Conservation (phyloP, 306 rosid species). For the Senna tora region DNA sequence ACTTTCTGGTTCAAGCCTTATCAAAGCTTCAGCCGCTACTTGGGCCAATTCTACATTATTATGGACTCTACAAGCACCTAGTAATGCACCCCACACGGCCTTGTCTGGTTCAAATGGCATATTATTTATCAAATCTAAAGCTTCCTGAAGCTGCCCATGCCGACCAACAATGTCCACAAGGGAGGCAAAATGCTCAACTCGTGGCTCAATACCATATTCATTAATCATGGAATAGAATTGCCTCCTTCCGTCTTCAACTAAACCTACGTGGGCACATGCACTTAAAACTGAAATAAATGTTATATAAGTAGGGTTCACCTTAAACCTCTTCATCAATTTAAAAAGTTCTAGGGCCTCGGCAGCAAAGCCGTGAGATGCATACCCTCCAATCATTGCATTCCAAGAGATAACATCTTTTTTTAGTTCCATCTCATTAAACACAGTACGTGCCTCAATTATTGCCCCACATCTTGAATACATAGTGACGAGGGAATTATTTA, state of each 20-base stretch:
- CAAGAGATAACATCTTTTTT: slow-evolving; percentile 54
- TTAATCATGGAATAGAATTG: slow-evolving; percentile 54
- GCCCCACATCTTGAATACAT: slow-evolving; percentile 62
- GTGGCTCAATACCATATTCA: slow-evolving; percentile 49
- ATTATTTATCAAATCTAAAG: slow-evolving; percentile 44
- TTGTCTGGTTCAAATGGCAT: slow-evolving; percentile 56
- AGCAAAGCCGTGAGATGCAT: slow-evolving; percentile 57
- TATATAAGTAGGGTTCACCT: slow-evolving; percentile 54
- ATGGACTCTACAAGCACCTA: slow-evolving; percentile 57
- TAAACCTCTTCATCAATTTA: slow-evolving; percentile 46
- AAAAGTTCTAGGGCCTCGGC: slow-evolving; percentile 51
- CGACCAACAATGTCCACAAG: slow-evolving; percentile 58
- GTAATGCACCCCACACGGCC: slow-evolving; percentile 58
- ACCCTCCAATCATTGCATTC: slow-evolving; percentile 62
- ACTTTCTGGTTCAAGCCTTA: slow-evolving; percentile 55
- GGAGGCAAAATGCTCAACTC: slow-evolving; percentile 55
- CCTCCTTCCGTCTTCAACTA: slow-evolving; percentile 54
- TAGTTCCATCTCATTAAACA: slow-evolving; percentile 51
- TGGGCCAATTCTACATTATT: slow-evolving; percentile 48
- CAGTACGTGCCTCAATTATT: slow-evolving; percentile 49
- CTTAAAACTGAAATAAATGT: slow-evolving; percentile 52
- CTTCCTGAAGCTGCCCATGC: slow-evolving; percentile 56
- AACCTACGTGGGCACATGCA: slow-evolving; percentile 58
- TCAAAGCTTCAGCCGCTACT: slow-evolving; percentile 53
- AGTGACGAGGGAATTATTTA: slow-evolving; percentile 55